Evolutionary conservation across 2,329 filamentous ascomycete genomes (phyloP), one percentile per base, ranked within the genome.

Genomic region (Thelonectria discophora): DNA sequence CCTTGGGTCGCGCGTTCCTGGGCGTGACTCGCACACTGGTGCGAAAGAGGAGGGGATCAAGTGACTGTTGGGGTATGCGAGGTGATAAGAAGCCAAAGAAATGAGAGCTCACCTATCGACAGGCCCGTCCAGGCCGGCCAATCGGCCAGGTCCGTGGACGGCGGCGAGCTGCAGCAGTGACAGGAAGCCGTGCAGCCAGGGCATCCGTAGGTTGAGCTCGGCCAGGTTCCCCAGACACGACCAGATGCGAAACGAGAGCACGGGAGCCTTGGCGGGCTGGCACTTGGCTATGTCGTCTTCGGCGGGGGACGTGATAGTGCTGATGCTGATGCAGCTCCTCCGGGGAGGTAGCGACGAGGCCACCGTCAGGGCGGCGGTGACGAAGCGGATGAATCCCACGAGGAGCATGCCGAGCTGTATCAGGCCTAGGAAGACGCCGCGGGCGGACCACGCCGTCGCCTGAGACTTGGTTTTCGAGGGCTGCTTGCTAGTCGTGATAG

Each of bases 71-170:
- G 50, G 56, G 67, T 72, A 83, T 84, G 83, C 78, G 78, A 78
- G 75, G 76, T 68, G 76, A 75, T 79, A 72, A 74, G 64, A 84
- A 68, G 21, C n/a, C 3, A 24, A 34, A 71, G 65, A 72, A 55
- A 64, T 48, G 9, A 63, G 72, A 65, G 72, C 92, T 90, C 88
- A 98, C 94, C 93, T 96, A 82, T 98, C 94, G 78, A 97, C 81
- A 76, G 88, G 84, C 66, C 93, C 89, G 76, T 96, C 86, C 27
- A 90, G 86, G 72, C 86, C 84, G 74, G 91, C 93, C 66, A 97
- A 78, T 78, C 80, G 86, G 72, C 93, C 91, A 66, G 92, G 92
- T 21, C 93, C 92, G 72, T 83, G 82, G 73, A 94, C 79, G 72
- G 88, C 84, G 68, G 88, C 83, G 82, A 91, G 89, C 78, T 95